Base-by-base conservation (phyloP, 495 filamentous ascomycete species). In the Aspergillus diversus region DNA sequence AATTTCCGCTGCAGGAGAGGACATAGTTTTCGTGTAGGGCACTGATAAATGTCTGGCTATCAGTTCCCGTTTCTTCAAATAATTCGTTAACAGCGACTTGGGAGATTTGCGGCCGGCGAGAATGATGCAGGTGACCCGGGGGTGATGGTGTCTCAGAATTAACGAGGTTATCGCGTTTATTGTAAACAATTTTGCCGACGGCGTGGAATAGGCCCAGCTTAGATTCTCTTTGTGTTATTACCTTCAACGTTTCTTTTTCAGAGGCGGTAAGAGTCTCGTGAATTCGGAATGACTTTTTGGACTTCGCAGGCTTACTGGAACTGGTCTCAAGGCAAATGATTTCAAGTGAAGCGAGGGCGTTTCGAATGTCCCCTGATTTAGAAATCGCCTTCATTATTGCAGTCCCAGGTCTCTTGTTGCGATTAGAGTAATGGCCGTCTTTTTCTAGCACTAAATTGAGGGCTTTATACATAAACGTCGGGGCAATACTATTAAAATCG, bases 1-100 rank as follows among this genome's bases (percentile, higher is more conserved):
- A 74, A n/a, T 72, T 75, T 11, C 86, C 83, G 59, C 89, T 84
- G 69, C 94, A 97, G 0, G 94, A 97, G 7, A 89, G 78, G 1
- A 90, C 81, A 66, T 94, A 98, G 70, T 99, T 99, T 68, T 99
- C 95, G 71, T 99, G 95, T 9, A 99, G 78, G 2, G 92, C 90
- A n/a, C 90, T 87, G 57, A 97, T 86, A 70, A 98, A 97, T 0
- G 93, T 97, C 58, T 88, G 83, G 0, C 86, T 87, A 69, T 98
- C 95, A 3, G 93, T 96, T 7, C 95, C 95, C 4, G 90, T 91
- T 72, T 97, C 93, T 63, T 97, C 90, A 17, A 93, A 85, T 33
- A 99, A 79, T 7, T 84, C 83, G 65, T 96, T 88, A 31, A 92
- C 84, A 33, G 82, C 78, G 1, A 93, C 88, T 65, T 92, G 84